Base-by-base conservation (phyloP, 108 stramenopile species). In the Skeletonema marinoi region DNA sequence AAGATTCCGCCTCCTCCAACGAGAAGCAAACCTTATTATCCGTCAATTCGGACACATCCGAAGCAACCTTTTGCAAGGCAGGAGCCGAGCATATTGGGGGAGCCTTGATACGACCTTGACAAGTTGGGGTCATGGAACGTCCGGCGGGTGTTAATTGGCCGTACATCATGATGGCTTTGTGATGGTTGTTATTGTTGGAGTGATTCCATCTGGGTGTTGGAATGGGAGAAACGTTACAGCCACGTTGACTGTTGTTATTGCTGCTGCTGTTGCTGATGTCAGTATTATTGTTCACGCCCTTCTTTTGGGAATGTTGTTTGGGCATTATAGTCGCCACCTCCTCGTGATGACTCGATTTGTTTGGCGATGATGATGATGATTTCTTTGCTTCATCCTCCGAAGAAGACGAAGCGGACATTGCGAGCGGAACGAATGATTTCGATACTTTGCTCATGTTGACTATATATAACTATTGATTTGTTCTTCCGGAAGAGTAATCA, bases 31-130 rank as follows among this genome's bases (percentile, higher is more conserved):
- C 31, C 48, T 31, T 60, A 8, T 17, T 48, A 56, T 36, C 48
- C 13, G 29, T 51, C 10, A 73, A 32, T 25, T 73, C 72, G 29
- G 41, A 41, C 31, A 65, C 48, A 50, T 46, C 33, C 3, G 77
- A 70, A n/a, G 77, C 68, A 61, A 62, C 60, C 61, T 54, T 68
- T 41, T 70, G 63, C 35, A 78, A 29, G 2, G 77, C 33, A 19
- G 41, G 32, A 32, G 31, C 68, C n/a, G 30, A 29, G 58, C 77
- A 78, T 38, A 70, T 33, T 17, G 77, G 77, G 12, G 77, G 77
- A 38, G 77, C 77, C 64, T 78, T 78, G 69, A 78, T 70, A 14
- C 77, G 59, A 5, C 77, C 77, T n/a, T 68, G 69, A 46, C 77
- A 46, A 9, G 68, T 70, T 29, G 77, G 77, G 16, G 77, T 70